Evolutionary conservation across 257 asterid species (phyloP).

Genomic region (Thymus mandschuricus): DNA sequence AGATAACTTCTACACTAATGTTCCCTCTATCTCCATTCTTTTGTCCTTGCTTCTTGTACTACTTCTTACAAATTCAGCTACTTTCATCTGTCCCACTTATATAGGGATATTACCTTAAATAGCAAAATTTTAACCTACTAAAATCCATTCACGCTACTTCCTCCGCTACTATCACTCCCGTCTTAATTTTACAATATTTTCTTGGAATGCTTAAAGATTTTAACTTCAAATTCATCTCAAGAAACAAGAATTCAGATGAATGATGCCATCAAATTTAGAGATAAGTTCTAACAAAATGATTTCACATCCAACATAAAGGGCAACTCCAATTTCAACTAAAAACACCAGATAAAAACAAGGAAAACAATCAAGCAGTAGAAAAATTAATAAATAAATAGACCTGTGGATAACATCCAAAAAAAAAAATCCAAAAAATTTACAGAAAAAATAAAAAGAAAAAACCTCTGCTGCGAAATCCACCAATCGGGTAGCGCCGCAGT

Average conservation of each 20-base stretch:
- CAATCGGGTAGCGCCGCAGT: conserved; percentile 51
- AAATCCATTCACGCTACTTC: no score
- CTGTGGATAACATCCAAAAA: conserved; percentile 51
- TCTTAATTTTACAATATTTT: no score
- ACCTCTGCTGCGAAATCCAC: conserved; percentile 49
- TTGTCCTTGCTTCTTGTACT: background rate
- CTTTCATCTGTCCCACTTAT: no score
- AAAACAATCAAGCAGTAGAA: conserved; percentile 19
- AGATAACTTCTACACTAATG: conserved; percentile 8
- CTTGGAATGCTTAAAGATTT: no score
- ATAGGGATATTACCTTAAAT: no score
- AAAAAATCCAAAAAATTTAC: conserved; percentile 1
- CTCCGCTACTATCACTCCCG: no score
- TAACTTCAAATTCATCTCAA: no score
- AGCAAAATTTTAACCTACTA: no score
- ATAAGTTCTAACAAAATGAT: no score
- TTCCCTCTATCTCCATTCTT: background rate
- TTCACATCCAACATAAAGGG: no score
- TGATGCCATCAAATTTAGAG: no score
- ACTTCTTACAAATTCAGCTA: background rate
- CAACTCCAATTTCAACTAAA: no score
- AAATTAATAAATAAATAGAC: conserved; percentile 28
- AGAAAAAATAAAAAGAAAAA: background rate
- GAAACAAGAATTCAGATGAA: background rate
- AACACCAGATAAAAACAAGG: background rate